Conservation (phyloP, 768 basidiomycete genomes). For the Cystoderma amianthinum region DNA sequence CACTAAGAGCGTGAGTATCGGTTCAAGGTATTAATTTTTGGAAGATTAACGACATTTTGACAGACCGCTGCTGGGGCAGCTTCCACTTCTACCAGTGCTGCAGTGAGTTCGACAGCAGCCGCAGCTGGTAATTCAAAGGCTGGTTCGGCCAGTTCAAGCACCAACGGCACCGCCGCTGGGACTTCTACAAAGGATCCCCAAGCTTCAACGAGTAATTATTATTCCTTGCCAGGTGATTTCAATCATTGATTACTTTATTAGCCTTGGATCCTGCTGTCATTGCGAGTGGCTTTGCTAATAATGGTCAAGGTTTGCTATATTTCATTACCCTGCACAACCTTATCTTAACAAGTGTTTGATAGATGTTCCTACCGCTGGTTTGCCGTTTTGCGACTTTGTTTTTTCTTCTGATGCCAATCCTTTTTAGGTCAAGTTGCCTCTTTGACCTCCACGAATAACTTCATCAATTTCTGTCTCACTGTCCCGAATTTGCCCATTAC, state of each 20-base stretch:
- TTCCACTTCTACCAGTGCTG: neutral
- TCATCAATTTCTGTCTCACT: slow-evolving; percentile 49
- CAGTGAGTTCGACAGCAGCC: neutral
- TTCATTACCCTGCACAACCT: neutral
- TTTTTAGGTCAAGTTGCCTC: slow-evolving; percentile 41
- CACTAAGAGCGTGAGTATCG: slow-evolving; percentile 9
- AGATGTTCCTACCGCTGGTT: slow-evolving; percentile 6
- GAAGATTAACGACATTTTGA: slow-evolving; percentile 6
- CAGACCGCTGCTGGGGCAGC: slow-evolving; percentile 1
- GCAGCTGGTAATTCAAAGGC: neutral
- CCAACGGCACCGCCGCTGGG: neutral
- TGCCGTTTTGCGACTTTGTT: slow-evolving; percentile 3
- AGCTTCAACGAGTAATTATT: slow-evolving; percentile 25
- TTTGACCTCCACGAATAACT: slow-evolving; percentile 55
- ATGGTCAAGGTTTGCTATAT: slow-evolving; percentile 31
- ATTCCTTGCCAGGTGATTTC: neutral
- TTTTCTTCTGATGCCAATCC: slow-evolving; percentile 11
- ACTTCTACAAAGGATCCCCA: slow-evolving; percentile 19
- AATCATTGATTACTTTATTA: slow-evolving; percentile 6
- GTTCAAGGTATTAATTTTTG: slow-evolving; percentile 1
- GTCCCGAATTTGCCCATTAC: slow-evolving; percentile 39
- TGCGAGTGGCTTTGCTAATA: slow-evolving; percentile 28
- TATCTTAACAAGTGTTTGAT: neutral
- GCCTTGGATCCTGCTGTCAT: slow-evolving; percentile 36
- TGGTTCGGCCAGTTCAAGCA: neutral